A percentile compares a stretch with the other conserved stretches of the same genome.
phyloP scores from a whole-genome alignment of 2,329 filamentous ascomycete species.

The Exophiala spinifera region DNA sequence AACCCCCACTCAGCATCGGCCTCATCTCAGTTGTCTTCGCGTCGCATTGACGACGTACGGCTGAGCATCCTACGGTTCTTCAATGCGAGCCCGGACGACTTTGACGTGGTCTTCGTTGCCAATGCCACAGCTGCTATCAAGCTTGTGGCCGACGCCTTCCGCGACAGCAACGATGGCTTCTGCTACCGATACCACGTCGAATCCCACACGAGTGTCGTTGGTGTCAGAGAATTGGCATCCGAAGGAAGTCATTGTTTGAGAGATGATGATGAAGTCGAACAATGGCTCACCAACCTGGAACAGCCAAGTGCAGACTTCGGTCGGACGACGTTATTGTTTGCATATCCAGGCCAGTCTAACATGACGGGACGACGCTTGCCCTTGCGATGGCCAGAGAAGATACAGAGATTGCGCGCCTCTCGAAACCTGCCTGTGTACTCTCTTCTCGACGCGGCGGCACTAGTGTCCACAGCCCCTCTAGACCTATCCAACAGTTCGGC shows the following conservation, averaged over 20 bases:
- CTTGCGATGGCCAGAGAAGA: conserved; percentile 60
- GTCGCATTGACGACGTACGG: conserved; percentile 72
- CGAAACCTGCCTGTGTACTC: conserved; percentile 53
- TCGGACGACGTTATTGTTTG: conserved; percentile 55
- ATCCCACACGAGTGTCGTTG: conserved; percentile 82
- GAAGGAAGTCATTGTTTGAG: conserved; percentile 61
- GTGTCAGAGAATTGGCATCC: conserved; percentile 68
- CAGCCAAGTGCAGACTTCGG: not conserved
- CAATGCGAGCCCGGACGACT: conserved; percentile 73
- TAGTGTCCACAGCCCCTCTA: conserved; percentile 72
- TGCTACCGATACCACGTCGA: conserved; percentile 79
- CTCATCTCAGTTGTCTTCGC: conserved; percentile 73
- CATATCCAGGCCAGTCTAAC: conserved; percentile 89
- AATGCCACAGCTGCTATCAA: conserved; percentile 93
- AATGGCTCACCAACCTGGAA: conserved; percentile 56
- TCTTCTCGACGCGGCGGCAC: conserved; percentile 78
- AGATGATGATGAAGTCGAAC: conserved; percentile 59
- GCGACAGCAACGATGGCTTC: conserved; percentile 67
- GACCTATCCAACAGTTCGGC: conserved; percentile 60
- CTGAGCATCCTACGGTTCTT: conserved; percentile 71
- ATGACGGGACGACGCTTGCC: conserved; percentile 80
- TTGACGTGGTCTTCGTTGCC: conserved; percentile 85
- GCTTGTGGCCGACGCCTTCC: conserved; percentile 73
- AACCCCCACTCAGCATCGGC: conserved; percentile 87
- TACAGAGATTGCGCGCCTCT: conserved; percentile 39